phyloP scores from a whole-genome alignment of 208 protist species.

The Leptomonas seymouri region DNA sequence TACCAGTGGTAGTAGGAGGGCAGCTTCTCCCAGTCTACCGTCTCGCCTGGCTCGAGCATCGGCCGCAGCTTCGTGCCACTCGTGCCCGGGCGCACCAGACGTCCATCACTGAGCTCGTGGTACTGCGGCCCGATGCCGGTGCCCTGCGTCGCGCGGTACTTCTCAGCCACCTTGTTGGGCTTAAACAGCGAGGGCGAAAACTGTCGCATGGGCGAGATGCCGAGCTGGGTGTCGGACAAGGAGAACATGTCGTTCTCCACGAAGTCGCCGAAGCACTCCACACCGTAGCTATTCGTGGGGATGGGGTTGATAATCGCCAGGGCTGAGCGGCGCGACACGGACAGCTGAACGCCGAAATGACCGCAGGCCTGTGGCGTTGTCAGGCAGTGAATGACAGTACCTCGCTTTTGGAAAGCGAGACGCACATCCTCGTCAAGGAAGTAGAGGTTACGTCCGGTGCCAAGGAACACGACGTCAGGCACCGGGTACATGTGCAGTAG shows the following conservation, averaged over 20 bases:
- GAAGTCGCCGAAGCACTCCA: slow-evolving; percentile 92
- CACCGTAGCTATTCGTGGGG: slow-evolving; percentile 86
- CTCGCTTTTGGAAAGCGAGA: slow-evolving; percentile 87
- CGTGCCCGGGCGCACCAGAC: slow-evolving; percentile 82
- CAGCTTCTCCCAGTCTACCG: slow-evolving; percentile 84
- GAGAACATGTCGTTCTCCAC: slow-evolving; percentile 91
- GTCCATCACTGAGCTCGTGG: slow-evolving; percentile 81
- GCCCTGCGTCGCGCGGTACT: slow-evolving; percentile 87
- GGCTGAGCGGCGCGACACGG: slow-evolving; percentile 76
- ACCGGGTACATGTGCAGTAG: slow-evolving; percentile 89
- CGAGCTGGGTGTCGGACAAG: slow-evolving; percentile 81
- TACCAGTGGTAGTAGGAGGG: slow-evolving; percentile 92
- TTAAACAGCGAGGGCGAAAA: slow-evolving; percentile 76
- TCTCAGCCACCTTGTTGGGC: slow-evolving; percentile 83
- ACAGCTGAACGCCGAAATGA: slow-evolving; percentile 86
- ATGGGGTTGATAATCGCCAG: slow-evolving; percentile 88
- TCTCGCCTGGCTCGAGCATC: slow-evolving; percentile 84
- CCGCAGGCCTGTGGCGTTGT: slow-evolving; percentile 86
- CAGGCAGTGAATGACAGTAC: slow-evolving; percentile 84
- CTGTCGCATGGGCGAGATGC: slow-evolving; percentile 76
- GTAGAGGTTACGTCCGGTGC: slow-evolving; percentile 84
- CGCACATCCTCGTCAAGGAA: slow-evolving; percentile 90
- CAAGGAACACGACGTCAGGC: slow-evolving; percentile 87
- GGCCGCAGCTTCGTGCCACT: slow-evolving; percentile 85
- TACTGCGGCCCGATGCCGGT: slow-evolving; percentile 86